Evolutionary conservation across 805 yeast genomes (phyloP).

Genomic region (Yamadazyma scolyti): DNA sequence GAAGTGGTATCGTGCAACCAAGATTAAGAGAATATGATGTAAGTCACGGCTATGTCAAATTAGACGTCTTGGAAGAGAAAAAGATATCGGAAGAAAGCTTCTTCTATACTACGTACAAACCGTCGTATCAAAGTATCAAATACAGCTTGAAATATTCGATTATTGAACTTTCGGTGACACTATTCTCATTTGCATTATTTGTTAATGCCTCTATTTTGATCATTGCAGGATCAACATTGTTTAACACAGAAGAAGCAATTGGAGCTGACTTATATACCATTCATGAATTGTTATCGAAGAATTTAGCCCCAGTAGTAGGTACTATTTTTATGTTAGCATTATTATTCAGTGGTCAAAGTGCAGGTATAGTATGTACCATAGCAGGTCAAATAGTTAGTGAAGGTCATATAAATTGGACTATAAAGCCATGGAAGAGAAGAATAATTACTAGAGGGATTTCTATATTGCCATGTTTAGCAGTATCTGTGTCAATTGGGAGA

Average conservation of each 20-base stretch:
- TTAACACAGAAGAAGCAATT: constrained; percentile 64
- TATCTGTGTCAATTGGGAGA: constrained; percentile 69
- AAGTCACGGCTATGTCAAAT: constrained; percentile 26
- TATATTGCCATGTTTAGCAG: constrained; percentile 73
- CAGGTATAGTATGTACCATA: constrained; percentile 90
- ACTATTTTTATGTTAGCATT: constrained; percentile 81
- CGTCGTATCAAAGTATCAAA: constrained; percentile 67
- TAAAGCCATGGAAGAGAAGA: constrained; percentile 78
- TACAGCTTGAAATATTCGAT: constrained; percentile 72
- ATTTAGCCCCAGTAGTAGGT: constrained; percentile 75
- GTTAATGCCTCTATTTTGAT: constrained; percentile 82
- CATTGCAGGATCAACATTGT: constrained; percentile 76
- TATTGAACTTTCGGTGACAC: constrained; percentile 63
- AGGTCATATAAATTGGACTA: constrained; percentile 81
- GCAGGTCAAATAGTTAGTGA: constrained; percentile 92
- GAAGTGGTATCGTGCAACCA: constrained; percentile 48
- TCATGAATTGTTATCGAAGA: constrained; percentile 55
- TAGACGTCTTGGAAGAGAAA: constrained; percentile 15
- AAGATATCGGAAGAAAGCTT: constrained; percentile 20
- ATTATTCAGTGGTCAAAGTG: constrained; percentile 81
- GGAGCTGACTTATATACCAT: constrained; percentile 83
- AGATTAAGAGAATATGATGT: constrained; percentile 45
- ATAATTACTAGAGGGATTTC: constrained; percentile 74
- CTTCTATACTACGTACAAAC: constrained; percentile 51
- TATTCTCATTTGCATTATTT: constrained; percentile 78